These are phyloP conservation scores for Penicillium polonicum DNA, from an alignment of 2,329 filamentous ascomycete species.

Conservation along the genomic window DNA sequence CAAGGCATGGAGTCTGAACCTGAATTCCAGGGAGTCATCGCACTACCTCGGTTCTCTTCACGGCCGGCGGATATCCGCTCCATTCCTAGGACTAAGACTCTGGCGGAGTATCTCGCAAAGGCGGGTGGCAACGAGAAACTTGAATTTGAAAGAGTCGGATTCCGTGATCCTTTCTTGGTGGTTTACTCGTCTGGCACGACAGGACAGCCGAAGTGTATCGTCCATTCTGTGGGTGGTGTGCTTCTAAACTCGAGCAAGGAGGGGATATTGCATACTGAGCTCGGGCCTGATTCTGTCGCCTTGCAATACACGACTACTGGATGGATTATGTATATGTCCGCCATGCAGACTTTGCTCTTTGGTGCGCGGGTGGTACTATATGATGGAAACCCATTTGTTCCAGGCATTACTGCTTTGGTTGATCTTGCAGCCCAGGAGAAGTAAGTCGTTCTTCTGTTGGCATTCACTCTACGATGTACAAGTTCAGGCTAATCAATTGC, in stretches of 20 bases:
- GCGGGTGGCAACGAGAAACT: conserved; percentile 35
- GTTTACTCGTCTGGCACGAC: conserved; percentile 80
- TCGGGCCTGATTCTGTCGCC: conserved; percentile 43
- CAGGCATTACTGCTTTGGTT: conserved; percentile 55
- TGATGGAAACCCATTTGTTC: conserved; percentile 77
- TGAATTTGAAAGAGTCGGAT: conserved; percentile 61
- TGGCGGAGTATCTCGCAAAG: conserved; percentile 11
- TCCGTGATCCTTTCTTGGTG: conserved; percentile 73
- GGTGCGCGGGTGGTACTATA: conserved; percentile 70
- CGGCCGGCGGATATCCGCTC: conserved; percentile 12
- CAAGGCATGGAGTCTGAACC: conserved; percentile 59
- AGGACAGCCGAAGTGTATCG: conserved; percentile 80
- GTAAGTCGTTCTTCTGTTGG: conserved; percentile 3
- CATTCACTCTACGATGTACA: not conserved
- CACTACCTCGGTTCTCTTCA: conserved; percentile 13
- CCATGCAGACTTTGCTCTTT: conserved; percentile 57
- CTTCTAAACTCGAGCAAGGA: conserved; percentile 57
- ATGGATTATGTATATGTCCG: conserved; percentile 84
- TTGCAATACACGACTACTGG: conserved; percentile 69
- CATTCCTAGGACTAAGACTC: conserved; percentile 9
- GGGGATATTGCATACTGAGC: conserved; percentile 51
- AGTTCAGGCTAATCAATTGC: conserved; percentile 52
- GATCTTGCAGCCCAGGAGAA: conserved; percentile 57
- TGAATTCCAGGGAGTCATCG: conserved; percentile 56
- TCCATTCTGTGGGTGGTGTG: conserved; percentile 60